Evolutionary conservation across 129 eudicot species (phyloP), one percentile per base, ranked within the genome.

Genomic region (Chrysanthemum seticuspe): DNA sequence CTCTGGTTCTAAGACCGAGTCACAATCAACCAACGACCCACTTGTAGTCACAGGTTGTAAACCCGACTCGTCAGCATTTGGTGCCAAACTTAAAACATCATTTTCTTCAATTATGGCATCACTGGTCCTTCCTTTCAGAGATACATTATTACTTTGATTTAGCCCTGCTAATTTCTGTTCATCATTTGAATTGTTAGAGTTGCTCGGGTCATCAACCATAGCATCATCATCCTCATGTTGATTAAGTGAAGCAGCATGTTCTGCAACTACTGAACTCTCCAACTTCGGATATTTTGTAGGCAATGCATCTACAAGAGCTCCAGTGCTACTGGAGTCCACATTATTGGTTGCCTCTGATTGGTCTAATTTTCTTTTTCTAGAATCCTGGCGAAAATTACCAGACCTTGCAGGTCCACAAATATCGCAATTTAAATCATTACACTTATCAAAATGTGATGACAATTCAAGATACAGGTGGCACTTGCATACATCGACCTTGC

Each of bases 371-470:
- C 67, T 78, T 65, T 76, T 78, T 62, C 78, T 74, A 63, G 80
- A 74, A 56, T 74, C 85, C 48, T 66, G 44, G 40, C 31, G 64
- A 72, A 63, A 61, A 51, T 54, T 47, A 75, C 65, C 70, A 57
- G 68, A 48, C 71, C 69, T 74, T 47, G 60, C 84, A 49, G 92
- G 87, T 19, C 80, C 79, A 59, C 97, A 91, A 40, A 91, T 52
- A 51, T 1, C 14, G 72, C 96, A 88, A 51, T 27, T 62, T 62
- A 62, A 15, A 58, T 70, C n/a, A 52, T 44, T 27, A 64, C 92
- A 88, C 60, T 67, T 77, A 48, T 88, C 90, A 62, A 62, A 88
- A 76, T 91, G 97, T 16, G 82, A 71, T 47, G 83, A 58, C 81
- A 82, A 67, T 16, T 18, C 44, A 70, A 21, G 59, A 56, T 78